Percentiles rank a stretch among this genome's conserved stretches.
phyloP scores from a whole-genome alignment of 2,329 filamentous ascomycete genomes.

The Apiospora kogelbergensis region DNA sequence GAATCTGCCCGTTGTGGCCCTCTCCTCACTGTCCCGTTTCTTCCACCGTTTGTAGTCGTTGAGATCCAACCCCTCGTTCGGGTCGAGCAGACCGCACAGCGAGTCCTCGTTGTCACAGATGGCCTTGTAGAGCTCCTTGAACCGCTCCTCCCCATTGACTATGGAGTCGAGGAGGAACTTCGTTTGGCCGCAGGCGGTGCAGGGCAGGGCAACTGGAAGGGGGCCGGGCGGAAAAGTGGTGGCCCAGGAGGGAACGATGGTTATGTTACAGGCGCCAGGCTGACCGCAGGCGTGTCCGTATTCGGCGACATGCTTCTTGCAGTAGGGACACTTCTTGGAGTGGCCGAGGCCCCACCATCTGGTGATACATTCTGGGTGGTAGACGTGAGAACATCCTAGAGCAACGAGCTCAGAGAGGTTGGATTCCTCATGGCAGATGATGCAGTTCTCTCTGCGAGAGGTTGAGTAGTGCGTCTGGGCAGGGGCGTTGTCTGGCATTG shows the following conservation, averaged over 20 bases:
- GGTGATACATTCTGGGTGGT: not conserved
- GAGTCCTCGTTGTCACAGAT: not conserved
- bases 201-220: not conserved
- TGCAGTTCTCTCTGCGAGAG: not conserved
- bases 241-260: not conserved
- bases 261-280: not conserved
- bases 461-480: not conserved
- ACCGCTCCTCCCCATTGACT: no score
- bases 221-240: not conserved
- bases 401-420: not conserved
- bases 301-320: not conserved
- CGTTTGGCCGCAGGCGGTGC: not conserved
- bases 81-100: not conserved
- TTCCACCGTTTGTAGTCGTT: not conserved
- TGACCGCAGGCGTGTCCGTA: slow-evolving; percentile 1
- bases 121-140: not conserved
- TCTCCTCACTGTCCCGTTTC: not conserved
- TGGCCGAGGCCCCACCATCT: not conserved
- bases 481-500: not conserved
- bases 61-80: not conserved
- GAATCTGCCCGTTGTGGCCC: not conserved
- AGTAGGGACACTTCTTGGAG: not conserved
- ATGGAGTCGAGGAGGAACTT: not conserved
- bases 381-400: not conserved
- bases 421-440: not conserved